Conservation (phyloP, 2,329 filamentous ascomycete species). For the Thermoascus crustaceus region DNA sequence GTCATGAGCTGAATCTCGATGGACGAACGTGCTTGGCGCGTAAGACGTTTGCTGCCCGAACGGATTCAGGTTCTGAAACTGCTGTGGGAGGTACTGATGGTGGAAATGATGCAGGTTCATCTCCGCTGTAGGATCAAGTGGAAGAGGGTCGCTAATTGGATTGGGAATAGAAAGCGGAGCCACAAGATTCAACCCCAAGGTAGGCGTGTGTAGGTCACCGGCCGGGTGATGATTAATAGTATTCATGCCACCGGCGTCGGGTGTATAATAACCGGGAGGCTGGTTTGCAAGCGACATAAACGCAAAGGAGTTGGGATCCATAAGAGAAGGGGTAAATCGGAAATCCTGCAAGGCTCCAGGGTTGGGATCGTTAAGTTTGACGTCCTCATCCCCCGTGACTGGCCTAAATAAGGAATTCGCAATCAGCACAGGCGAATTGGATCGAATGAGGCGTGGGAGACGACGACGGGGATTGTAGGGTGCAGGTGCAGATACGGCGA, state of each 20-base stretch:
- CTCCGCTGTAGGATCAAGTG: constrained; percentile 53
- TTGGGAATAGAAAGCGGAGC: constrained; percentile 76
- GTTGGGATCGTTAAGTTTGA: constrained; percentile 75
- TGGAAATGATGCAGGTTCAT: constrained; percentile 64
- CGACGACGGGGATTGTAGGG: not conserved
- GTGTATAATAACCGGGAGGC: constrained; percentile 76
- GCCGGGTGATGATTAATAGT: constrained; percentile 75
- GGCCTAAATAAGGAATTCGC: constrained; percentile 25
- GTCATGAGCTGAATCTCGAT: constrained; percentile 73
- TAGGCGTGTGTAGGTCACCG: constrained; percentile 79
- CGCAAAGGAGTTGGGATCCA: constrained; percentile 76
- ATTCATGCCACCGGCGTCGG: constrained; percentile 69
- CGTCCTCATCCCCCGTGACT: constrained; percentile 40
- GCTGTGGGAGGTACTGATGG: constrained; percentile 45
- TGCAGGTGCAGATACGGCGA: not conserved
- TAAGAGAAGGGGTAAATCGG: constrained; percentile 78
- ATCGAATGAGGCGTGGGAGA: not conserved
- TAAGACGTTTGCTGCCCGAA: constrained; percentile 59
- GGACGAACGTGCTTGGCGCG: constrained; percentile 71
- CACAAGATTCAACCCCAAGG: constrained; percentile 62
- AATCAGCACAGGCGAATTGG: constrained; percentile 1
- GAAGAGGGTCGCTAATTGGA: constrained; percentile 56
- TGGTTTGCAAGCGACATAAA: constrained; percentile 75
- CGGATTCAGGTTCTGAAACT: constrained; percentile 60
- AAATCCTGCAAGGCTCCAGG: constrained; percentile 75